Evolutionary conservation across 2,329 filamentous ascomycete species (phyloP), one percentile per base, ranked within the genome.

Genomic region (Hortaea werneckii): DNA sequence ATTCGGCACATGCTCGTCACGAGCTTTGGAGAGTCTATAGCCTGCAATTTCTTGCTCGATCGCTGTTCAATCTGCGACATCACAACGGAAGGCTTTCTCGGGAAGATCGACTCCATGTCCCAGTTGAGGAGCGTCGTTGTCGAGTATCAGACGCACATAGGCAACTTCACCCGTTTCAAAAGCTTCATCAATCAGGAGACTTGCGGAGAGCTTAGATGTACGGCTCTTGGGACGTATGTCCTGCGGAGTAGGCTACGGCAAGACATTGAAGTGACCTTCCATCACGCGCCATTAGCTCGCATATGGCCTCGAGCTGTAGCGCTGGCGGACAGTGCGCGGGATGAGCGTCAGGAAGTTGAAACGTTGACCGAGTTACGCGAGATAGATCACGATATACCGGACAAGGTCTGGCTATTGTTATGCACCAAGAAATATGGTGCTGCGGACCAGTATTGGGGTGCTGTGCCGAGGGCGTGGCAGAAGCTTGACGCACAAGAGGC

Each of bases 331-430:
- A 8, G 20, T 5, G 3, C 8, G 10, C n/a, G 8, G 10, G 10
- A 84, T 56, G 81, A 86, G 43, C 80, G 86, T 65, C 85, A 90
- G 66, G 85, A 90, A 71, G 85, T 89, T 67, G 77, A 75, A 59
- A 83, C 90, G 55, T 71, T 90, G 48, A 27, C 30, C 13, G 20
- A 12, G 11, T 38, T 47, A 4, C 41, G 42, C 4, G 29, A 29
- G 12, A 12, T 20, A 6, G 29, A 47, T 26, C 12, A 20, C 8
- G 39, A 46, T 37, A n/a, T 41, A 12, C 12, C 34, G n/a, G 38
- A 46, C 11, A 41, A 35, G 13, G 38, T 46, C 5, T 46, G 44
- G 44, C 39, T 46, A n/a, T 26, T 46, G 38, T 12, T 46, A 7
- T 46, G 44, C 6, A 37, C 44, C 7, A 10, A 13, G 10, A 10